Percentiles rank a stretch among this genome's conserved stretches.
Evolutionary conservation across 768 basidiomycete species (phyloP).

Genomic region (Cubamyces sp.): DNA sequence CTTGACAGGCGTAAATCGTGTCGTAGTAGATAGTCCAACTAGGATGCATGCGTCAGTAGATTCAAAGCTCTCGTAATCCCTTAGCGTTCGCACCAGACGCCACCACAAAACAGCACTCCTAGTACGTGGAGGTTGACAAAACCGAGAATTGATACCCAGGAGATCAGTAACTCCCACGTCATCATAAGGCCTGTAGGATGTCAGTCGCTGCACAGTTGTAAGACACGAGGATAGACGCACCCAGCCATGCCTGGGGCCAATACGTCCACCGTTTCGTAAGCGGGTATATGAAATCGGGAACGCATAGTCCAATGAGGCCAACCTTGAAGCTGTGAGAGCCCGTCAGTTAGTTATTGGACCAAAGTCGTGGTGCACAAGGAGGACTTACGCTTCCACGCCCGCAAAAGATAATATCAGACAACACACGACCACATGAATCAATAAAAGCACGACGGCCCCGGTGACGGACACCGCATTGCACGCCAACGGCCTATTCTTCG

Average conservation of each 20-base stretch:
- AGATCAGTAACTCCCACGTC: constrained; percentile 32
- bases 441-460: constrained; percentile 33
- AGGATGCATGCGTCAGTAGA: neutral
- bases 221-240: constrained; percentile 26
- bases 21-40: constrained; percentile 56
- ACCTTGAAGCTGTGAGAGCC: constrained; percentile 15
- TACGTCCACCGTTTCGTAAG: constrained; percentile 59
- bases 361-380: neutral
- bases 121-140: constrained; percentile 31
- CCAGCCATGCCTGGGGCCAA: constrained; percentile 69
- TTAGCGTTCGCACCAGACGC: constrained; percentile 26
- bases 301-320: constrained; percentile 25
- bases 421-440: constrained; percentile 21
- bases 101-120: constrained; percentile 25
- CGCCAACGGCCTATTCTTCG: constrained; percentile 37
- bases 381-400: constrained; percentile 7
- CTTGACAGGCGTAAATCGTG: constrained; percentile 80
- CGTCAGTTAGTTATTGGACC: constrained; percentile 9
- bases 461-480: constrained; percentile 34
- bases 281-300: constrained; percentile 43
- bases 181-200: neutral
- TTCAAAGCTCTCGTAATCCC: too few species aligned
- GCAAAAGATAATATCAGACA: neutral
- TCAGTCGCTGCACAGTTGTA: neutral
- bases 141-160: constrained; percentile 47